Evolutionary conservation across 306 rosid genomes (phyloP).

Genomic region (Trifolium repens): DNA sequence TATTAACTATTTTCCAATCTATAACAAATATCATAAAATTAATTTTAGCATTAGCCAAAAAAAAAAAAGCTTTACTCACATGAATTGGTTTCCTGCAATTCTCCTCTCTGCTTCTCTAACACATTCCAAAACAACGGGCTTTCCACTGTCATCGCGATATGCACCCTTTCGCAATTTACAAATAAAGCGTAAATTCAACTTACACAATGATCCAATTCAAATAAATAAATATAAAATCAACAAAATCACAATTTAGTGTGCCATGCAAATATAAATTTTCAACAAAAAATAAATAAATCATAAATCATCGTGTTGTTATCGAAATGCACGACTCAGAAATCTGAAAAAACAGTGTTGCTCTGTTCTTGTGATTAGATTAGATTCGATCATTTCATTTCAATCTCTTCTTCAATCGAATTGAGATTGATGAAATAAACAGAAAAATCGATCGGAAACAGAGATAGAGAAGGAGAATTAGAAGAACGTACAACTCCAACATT

Average conservation of each 20-base stretch:
- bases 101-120: slow-evolving; percentile 96
- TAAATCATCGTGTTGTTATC: neutral
- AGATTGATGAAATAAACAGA: neutral
- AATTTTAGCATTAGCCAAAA: neutral
- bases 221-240: slow-evolving; percentile 13
- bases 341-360: neutral
- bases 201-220: slow-evolving; percentile 3
- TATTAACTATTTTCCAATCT: neutral
- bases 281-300: neutral
- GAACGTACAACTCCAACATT: slow-evolving; percentile 93
- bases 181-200: slow-evolving; percentile 8
- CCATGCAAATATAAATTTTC: neutral
- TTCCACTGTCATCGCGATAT: slow-evolving; percentile 91
- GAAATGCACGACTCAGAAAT: slow-evolving; percentile 3
- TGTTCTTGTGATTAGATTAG: neutral
- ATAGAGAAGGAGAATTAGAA: neutral
- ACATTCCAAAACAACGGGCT: slow-evolving; percentile 86
- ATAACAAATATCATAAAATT: neutral
- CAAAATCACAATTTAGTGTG: neutral
- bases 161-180: slow-evolving; percentile 66
- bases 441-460: neutral
- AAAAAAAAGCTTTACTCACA: slow-evolving; percentile 52
- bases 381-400: neutral
- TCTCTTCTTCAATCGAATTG: neutral
- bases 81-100: slow-evolving; percentile 74